Evolutionary conservation across 495 filamentous ascomycete species (phyloP).

Genomic region (Amniculicola lignicola): DNA sequence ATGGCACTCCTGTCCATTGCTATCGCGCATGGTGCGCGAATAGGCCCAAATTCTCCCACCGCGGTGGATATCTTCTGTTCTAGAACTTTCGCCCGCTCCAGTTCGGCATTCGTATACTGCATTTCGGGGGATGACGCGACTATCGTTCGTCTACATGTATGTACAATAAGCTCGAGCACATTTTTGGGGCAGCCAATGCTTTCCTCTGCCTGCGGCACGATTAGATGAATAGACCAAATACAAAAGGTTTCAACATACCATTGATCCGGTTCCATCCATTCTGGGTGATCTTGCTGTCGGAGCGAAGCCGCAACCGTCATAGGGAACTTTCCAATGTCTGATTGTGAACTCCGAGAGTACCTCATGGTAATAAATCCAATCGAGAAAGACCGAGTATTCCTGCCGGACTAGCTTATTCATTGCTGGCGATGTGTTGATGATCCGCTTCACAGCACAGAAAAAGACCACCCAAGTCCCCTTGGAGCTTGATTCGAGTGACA

Average conservation of each 20-base stretch:
- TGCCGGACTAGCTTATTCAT: constrained; percentile 26
- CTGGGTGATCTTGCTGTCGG: constrained; percentile 26
- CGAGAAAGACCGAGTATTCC: constrained; percentile 32
- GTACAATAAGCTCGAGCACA: constrained; percentile 30
- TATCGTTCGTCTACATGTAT: constrained; percentile 25
- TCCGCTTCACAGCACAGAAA: constrained; percentile 31
- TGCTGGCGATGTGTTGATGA: constrained; percentile 32
- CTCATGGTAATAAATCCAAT: constrained; percentile 35
- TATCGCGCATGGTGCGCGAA: constrained; percentile 6
- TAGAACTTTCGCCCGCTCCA: constrained; percentile 18
- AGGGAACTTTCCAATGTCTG: constrained; percentile 25
- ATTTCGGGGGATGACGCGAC: constrained; percentile 9
- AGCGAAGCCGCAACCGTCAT: constrained; percentile 29
- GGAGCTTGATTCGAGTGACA: constrained; percentile 28
- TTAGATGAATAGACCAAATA: constrained; percentile 15
- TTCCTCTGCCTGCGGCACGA: constrained; percentile 20
- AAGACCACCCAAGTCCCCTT: constrained; percentile 27
- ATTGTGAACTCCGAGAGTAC: constrained; percentile 30
- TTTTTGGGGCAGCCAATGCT: constrained; percentile 28
- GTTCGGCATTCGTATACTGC: constrained; percentile 8
- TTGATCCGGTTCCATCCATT: constrained; percentile 14
- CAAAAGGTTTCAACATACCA: constrained; percentile 11
- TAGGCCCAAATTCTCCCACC: constrained; percentile 23
- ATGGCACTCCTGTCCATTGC: constrained; percentile 20
- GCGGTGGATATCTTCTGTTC: constrained; percentile 24